Evolutionary conservation across 495 filamentous ascomycete genomes (phyloP).

Genomic region (Tuber calosporum): DNA sequence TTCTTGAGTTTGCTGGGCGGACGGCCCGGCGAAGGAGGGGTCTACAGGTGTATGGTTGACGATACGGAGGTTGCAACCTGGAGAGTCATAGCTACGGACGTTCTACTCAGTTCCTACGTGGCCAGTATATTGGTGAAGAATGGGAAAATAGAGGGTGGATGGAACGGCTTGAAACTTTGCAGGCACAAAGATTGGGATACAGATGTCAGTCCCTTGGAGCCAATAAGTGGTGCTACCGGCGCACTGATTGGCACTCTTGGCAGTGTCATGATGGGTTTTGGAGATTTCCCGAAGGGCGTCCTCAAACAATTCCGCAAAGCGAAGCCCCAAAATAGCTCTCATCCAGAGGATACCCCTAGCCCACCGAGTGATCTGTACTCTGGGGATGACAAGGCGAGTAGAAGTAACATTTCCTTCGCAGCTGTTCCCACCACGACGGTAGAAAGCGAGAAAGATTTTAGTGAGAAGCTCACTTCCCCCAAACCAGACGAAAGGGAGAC

Average conservation of each 20-base stretch:
- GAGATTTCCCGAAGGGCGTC: conserved; percentile 71
- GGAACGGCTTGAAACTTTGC: conserved; percentile 56
- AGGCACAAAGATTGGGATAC: conserved; percentile 70
- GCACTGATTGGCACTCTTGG: conserved; percentile 53
- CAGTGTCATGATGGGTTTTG: conserved; percentile 67
- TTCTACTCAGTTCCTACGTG: conserved; percentile 60
- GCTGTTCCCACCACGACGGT: neutral
- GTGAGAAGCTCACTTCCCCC: conserved; percentile 23
- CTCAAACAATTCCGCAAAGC: conserved; percentile 47
- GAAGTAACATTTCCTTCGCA: neutral
- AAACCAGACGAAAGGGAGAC: conserved; percentile 36
- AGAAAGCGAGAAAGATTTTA: conserved; percentile 14
- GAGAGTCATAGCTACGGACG: conserved; percentile 51
- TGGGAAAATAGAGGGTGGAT: conserved; percentile 56
- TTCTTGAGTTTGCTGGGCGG: conserved; percentile 61
- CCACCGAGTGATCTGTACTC: neutral
- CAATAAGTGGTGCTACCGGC: conserved; percentile 56
- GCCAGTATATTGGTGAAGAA: conserved; percentile 57
- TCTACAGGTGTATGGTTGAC: conserved; percentile 57
- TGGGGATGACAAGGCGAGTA: neutral
- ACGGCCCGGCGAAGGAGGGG: conserved; percentile 52
- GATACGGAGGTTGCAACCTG: conserved; percentile 59
- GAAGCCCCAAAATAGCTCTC: conserved; percentile 8
- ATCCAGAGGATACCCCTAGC: neutral
- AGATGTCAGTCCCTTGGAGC: conserved; percentile 66